Evolutionary conservation across 495 filamentous ascomycete species (phyloP).

Genomic region (Friedmanniomyces endolithicus): DNA sequence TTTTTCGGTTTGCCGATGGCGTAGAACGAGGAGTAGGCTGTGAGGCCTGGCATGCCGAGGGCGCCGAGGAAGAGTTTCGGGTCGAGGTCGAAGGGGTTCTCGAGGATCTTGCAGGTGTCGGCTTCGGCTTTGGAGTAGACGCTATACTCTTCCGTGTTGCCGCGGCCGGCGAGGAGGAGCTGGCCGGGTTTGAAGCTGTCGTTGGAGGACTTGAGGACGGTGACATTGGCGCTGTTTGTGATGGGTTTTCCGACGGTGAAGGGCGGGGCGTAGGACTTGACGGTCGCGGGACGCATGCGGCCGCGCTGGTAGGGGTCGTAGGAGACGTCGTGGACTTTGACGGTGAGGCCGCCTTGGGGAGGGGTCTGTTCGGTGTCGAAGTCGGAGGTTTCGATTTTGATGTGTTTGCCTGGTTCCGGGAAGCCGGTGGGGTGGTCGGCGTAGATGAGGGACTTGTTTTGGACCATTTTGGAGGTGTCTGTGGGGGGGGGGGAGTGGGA

Average conservation of each 20-base stretch:
- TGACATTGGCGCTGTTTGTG: constrained; percentile 28
- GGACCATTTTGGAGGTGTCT: constrained; percentile 25
- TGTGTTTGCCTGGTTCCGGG: constrained; percentile 61
- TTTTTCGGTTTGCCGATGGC: constrained; percentile 75
- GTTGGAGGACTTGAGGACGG: constrained; percentile 28
- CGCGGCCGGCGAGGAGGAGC: constrained; percentile 11
- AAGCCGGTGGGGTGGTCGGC: constrained; percentile 53
- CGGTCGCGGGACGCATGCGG: constrained; percentile 32
- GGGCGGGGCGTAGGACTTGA: constrained; percentile 31
- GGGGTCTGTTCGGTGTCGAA: constrained; percentile 55
- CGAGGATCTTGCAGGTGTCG: constrained; percentile 15
- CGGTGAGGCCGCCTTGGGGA: constrained; percentile 56
- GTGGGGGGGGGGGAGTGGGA: neutral
- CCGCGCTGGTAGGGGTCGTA: constrained; percentile 86
- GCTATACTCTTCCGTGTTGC: constrained; percentile 28
- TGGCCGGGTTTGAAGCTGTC: constrained; percentile 28
- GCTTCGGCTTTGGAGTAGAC: constrained; percentile 17
- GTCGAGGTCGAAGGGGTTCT: constrained; percentile 52
- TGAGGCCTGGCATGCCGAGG: constrained; percentile 80
- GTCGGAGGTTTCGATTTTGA: constrained; percentile 51
- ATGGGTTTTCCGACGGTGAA: constrained; percentile 32
- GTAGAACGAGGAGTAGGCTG: constrained; percentile 68
- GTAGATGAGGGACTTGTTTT: constrained; percentile 78
- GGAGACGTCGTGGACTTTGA: constrained; percentile 64
- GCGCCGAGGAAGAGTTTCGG: constrained; percentile 54